A percentile compares a stretch with the other conserved stretches of the same genome.
Evolutionary conservation across 495 filamentous ascomycete species (phyloP).

Genomic region (Filosporella fistucella): DNA sequence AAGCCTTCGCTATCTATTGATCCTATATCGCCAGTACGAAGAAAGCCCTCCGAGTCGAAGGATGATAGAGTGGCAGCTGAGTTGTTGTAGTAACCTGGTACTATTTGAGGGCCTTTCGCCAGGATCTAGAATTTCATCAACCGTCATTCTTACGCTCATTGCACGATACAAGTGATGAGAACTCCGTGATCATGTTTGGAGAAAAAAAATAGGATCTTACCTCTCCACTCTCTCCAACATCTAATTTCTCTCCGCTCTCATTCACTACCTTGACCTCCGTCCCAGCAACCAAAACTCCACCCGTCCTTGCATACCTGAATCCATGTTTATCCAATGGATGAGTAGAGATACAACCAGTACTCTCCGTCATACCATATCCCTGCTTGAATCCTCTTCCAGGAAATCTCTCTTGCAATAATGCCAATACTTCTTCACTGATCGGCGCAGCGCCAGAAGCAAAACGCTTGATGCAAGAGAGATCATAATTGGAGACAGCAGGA

Average conservation of each 20-base stretch:
- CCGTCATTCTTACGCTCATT: too few relatives aligned
- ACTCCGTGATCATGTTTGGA: too few relatives aligned
- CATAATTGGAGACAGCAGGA: conserved; percentile 56
- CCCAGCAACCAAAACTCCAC: conserved; percentile 51
- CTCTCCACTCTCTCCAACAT: conserved; percentile 52
- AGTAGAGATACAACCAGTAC: conserved; percentile 55
- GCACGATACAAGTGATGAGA: too few relatives aligned
- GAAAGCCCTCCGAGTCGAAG: conserved; percentile 78
- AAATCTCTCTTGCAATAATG: conserved; percentile 50
- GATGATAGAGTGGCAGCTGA: conserved; percentile 62
- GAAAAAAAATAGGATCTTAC: too few relatives aligned
- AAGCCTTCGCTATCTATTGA: conserved; percentile 66
- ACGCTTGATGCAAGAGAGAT: conserved; percentile 46
- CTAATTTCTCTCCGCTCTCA: conserved; percentile 40
- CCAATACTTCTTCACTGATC: conserved; percentile 58
- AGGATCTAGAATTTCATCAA: too few relatives aligned
- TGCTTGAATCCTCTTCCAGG: conserved; percentile 62
- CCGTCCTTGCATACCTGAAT: conserved; percentile 53
- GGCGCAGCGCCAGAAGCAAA: conserved; percentile 63
- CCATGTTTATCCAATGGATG: conserved; percentile 47
- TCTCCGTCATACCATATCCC: conserved; percentile 69
- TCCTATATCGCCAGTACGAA: conserved; percentile 91
- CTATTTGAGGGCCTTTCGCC: conserved; percentile 60
- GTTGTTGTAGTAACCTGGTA: conserved; percentile 72
- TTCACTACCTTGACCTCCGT: conserved; percentile 60